Evolutionary conservation across 768 basidiomycete genomes (phyloP).

Genomic region (Rhodocollybia butyracea): DNA sequence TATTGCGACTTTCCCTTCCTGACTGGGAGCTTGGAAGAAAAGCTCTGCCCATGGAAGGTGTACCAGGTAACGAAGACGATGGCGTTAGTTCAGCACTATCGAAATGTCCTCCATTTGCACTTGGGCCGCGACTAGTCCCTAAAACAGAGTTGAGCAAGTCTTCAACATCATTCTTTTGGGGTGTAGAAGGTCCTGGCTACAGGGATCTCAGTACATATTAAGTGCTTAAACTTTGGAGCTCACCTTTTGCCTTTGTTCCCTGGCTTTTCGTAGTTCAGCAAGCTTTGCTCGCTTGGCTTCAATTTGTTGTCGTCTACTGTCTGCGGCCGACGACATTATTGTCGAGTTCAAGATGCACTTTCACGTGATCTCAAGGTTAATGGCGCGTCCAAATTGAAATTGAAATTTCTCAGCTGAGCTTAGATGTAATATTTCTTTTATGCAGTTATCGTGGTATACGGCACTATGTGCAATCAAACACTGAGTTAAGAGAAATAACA

Average conservation of each 20-base stretch:
- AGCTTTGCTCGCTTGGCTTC: conserved; percentile 89
- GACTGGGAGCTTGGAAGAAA: conserved; percentile 36
- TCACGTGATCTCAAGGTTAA: conserved; percentile 67
- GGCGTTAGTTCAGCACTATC: conserved; percentile 64
- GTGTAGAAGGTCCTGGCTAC: conserved; percentile 38
- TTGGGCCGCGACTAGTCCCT: conserved; percentile 38
- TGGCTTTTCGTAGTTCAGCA: conserved; percentile 75
- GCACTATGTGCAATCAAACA: too few relatives aligned
- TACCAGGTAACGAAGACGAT: conserved; percentile 67
- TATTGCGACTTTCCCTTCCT: conserved; percentile 67
- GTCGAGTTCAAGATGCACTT: conserved; percentile 41
- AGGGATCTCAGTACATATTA: too few relatives aligned
- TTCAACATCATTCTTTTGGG: conserved; percentile 53
- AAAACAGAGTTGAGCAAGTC: conserved; percentile 65
- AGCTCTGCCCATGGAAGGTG: conserved; percentile 48
- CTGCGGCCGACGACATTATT: conserved; percentile 40
- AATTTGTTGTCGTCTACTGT: conserved; percentile 79
- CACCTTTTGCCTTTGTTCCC: conserved; percentile 63
- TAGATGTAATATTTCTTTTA: too few relatives aligned
- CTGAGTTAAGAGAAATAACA: too few relatives aligned
- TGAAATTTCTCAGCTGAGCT: too few relatives aligned
- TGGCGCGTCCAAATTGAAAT: too few relatives aligned
- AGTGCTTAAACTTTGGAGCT: conserved; percentile 45
- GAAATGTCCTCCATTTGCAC: conserved; percentile 36
- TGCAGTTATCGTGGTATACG: too few relatives aligned